These are phyloP conservation scores for Moringa oleifera DNA, from an alignment of 345 rosid species.

Conservation along the genomic window DNA sequence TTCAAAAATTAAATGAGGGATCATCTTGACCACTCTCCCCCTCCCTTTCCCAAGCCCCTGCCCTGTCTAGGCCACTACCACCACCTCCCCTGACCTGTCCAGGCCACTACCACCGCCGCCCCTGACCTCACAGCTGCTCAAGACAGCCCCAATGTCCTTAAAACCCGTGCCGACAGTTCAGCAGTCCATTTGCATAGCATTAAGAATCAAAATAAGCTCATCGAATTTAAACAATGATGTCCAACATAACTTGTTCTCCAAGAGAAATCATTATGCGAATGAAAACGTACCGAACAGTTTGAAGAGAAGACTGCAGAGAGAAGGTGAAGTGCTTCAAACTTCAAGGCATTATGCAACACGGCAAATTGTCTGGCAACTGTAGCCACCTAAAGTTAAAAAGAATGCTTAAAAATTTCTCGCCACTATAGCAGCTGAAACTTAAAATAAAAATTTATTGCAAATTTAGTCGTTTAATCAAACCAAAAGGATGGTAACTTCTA, in stretches of 20 bases:
- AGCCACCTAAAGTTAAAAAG: constrained; percentile 39
- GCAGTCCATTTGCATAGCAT: neutral
- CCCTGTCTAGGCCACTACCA: too few species aligned
- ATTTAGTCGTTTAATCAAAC: neutral
- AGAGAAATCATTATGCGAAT: neutral
- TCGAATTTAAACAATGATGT: neutral
- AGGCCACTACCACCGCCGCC: too few species aligned
- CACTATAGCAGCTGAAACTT: neutral
- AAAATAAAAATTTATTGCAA: neutral
- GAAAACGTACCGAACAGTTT: constrained; percentile 40
- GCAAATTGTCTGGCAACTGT: constrained; percentile 68
- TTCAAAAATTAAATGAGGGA: too few species aligned
- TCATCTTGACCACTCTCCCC: too few species aligned
- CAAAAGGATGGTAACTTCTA: too few species aligned
- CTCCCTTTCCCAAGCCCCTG: too few species aligned
- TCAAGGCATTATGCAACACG: constrained; percentile 64
- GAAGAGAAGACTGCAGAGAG: constrained; percentile 68
- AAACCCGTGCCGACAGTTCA: neutral
- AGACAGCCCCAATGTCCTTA: too few species aligned
- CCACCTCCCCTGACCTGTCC: too few species aligned
- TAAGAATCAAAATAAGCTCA: neutral
- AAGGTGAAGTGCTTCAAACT: constrained; percentile 82
- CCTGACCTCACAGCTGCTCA: too few species aligned
- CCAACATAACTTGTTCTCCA: neutral
- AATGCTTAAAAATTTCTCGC: neutral